phyloP scores from a whole-genome alignment of 2,329 filamentous ascomycete species.

The Corniculantispora saksenae region DNA sequence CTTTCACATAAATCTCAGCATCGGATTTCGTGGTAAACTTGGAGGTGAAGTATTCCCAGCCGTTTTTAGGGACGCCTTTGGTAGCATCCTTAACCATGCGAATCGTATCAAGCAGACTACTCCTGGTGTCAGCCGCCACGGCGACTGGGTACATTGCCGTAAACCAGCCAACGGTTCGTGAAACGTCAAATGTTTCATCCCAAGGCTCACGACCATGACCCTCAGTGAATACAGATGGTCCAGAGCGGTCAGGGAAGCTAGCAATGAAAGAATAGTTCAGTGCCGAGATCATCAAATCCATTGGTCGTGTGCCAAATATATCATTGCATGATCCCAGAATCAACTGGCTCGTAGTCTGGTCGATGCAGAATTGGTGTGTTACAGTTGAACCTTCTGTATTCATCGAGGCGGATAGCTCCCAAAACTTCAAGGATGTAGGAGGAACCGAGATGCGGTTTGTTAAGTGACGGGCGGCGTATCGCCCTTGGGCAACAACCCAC shows the following conservation, averaged over 20 bases:
- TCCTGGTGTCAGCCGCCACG: neutral
- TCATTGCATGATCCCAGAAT: slow-evolving; percentile 26
- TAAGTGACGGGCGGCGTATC: neutral
- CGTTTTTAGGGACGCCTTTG: slow-evolving; percentile 22
- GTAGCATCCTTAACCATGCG: slow-evolving; percentile 26
- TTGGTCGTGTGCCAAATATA: slow-evolving; percentile 31
- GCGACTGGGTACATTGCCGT: slow-evolving; percentile 29
- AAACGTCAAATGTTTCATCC: slow-evolving; percentile 31
- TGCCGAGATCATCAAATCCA: slow-evolving; percentile 35
- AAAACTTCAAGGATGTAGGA: neutral
- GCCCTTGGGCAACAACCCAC: slow-evolving; percentile 29
- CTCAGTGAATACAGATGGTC: slow-evolving; percentile 34
- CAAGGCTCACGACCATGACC: slow-evolving; percentile 38
- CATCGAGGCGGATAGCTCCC: neutral
- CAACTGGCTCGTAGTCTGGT: slow-evolving; percentile 12
- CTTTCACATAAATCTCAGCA: neutral
- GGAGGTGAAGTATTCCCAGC: slow-evolving; percentile 26
- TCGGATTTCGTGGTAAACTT: slow-evolving; percentile 14
- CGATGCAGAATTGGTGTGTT: neutral
- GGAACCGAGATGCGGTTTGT: neutral
- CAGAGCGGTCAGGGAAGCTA: slow-evolving; percentile 31
- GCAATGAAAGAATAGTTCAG: slow-evolving; percentile 31
- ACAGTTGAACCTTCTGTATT: neutral
- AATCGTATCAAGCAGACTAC: slow-evolving; percentile 18
- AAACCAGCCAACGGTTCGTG: slow-evolving; percentile 40